Base-by-base conservation (phyloP, 1,284 basidiomycete species). In the Laetiporus sulphureus region DNA sequence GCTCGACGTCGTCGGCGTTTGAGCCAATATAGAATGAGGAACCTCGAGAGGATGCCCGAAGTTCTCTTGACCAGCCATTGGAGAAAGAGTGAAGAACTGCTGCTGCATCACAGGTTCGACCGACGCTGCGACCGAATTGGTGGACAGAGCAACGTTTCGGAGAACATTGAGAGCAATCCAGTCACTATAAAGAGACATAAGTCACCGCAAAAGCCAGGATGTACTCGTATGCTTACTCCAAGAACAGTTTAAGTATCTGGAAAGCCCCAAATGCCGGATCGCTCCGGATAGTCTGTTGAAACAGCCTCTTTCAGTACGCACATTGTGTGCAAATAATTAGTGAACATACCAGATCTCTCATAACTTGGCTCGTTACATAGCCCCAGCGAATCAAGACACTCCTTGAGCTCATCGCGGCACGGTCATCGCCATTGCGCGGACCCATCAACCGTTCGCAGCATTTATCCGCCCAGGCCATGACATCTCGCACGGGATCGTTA, bases 91-190 rank as follows among this genome's bases (percentile, higher is more conserved):
- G 61, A 85, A 83, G 64, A 83, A 89, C 53, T 88, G 82, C 55
- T 90, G 86, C 53, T 90, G 87, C 73, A 91, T 88, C 42, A 88
- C 80, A 33, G 86, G 87, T 55, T 91, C 88, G 40, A 91, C 88
- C 25, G 88, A 91, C 25, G 87, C 88, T 18, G 87, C 87, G 33
- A 91, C 88, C 13, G 87, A 89, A 62, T 87, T 90, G 15, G 87
- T 91, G 29, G 88, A 90, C 46, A 91, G 65, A 3, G 88, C 89
- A 45, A 91, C 89, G 54, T 73, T 88, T 52, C 87, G 73, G 50
- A 91, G 70, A 43, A 91, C 86, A 59, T 89, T 91, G 50, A 91
- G 78, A 4, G 84, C 84, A 54, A 91, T 90, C 88, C 88, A 91
- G 62, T 91, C 89, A 56, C 86, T 90, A 53, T 22, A 38, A 52